Evolutionary conservation across 306 rosid species (phyloP), one percentile per base, ranked within the genome.

Genomic region (Comarum palustre): DNA sequence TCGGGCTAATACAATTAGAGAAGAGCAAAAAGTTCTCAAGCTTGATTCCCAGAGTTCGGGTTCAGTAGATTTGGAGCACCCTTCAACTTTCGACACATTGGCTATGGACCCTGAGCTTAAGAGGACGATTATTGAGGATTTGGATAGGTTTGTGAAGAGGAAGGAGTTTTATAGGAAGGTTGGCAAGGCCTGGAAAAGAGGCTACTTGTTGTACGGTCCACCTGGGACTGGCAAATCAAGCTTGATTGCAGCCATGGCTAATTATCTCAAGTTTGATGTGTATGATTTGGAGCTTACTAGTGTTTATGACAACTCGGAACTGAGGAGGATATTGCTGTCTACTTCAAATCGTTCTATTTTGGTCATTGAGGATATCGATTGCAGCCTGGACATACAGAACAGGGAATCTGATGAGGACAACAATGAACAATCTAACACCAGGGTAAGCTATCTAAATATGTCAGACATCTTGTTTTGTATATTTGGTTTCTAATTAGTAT

Each of bases 191-290:
- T 83, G 84, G 86, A 79, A 83, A 54, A 60, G 84, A 54, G 81
- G 86, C 17, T 83, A 83, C 12, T 73, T 83, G 75, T 51, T 83
- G 65, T 83, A 79, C 20, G 84, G 86, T 54, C 86, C 86, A 0
- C 84, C 87, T 2, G 87, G 87, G 11, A 80, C 84, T 1, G 82
- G 84, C 0, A 83, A 80, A 45, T 83, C 87, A 1, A 83, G 80
- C 60, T 65, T 83, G 68, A 47, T 83, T n/a, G 87, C 87, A 0
- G 87, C 87, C 52, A 83, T 83, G 87, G 84, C 84, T 59, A 83
- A 83, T 48, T 79, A 76, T 65, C 77, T 79, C 50, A 83, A 80
- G 75, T 83, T 83, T 29, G 82, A 80, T 50, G 48, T 77, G 10
- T 80, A 83, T 51, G 84, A 83, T 51, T 51, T 83, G 75, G 84